Evolutionary conservation across 257 asterid genomes (phyloP).

Genomic region (Pogostemon cablin): DNA sequence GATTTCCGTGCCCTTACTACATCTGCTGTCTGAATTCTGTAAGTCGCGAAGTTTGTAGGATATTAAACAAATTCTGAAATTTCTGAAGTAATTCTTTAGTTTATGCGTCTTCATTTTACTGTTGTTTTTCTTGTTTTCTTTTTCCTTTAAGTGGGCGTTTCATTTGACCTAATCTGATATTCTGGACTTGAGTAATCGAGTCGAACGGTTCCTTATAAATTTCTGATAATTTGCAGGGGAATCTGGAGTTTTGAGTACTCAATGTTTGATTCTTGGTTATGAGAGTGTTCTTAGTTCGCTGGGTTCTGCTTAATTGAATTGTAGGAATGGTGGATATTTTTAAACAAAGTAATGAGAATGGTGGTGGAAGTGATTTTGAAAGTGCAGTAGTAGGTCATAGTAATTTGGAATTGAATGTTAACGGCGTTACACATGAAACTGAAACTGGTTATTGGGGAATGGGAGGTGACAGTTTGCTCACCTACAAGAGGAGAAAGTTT

Average conservation of each 20-base stretch:
- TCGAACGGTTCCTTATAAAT: conserved; percentile 14
- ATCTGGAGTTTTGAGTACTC: conserved; percentile 28
- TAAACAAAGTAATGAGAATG: conserved; percentile 39
- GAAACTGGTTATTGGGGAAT: conserved; percentile 42
- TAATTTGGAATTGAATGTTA: conserved; percentile 39
- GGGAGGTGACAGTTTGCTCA: conserved; percentile 45
- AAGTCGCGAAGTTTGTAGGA: conserved; percentile 24
- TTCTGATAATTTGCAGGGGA: conserved; percentile 38
- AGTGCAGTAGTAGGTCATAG: conserved; percentile 28
- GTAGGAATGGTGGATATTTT: conserved; percentile 49
- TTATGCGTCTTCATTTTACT: neutral
- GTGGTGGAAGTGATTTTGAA: conserved; percentile 32
- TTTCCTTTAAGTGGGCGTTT: neutral
- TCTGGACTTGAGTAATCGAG: neutral
- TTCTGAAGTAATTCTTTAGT: conserved; percentile 16
- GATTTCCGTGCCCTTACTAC: conserved; percentile 5
- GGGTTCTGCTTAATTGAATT: conserved; percentile 35
- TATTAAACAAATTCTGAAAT: neutral
- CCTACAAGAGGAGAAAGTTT: conserved; percentile 76
- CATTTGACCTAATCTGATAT: conserved; percentile 8
- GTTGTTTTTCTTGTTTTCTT: neutral
- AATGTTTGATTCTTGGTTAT: conserved; percentile 33
- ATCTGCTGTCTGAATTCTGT: conserved; percentile 26
- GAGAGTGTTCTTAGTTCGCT: conserved; percentile 28
- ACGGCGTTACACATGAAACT: conserved; percentile 37